Evolutionary conservation across 495 filamentous ascomycete species (phyloP).

Genomic region (Xanthoparmelia taractica): DNA sequence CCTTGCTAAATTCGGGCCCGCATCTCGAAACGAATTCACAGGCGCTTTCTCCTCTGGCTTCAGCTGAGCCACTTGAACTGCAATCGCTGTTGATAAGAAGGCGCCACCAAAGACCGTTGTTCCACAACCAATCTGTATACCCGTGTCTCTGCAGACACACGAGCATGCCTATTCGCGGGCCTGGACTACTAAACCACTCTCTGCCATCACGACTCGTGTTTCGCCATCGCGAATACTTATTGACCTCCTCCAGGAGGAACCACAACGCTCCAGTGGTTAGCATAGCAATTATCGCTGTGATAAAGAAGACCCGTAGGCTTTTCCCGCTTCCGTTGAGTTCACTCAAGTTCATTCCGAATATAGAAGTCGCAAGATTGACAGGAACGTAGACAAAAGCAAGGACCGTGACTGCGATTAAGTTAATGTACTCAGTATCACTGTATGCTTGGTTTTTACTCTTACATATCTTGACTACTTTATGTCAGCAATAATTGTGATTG

Average conservation of each 20-base stretch:
- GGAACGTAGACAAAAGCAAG: conserved; percentile 21
- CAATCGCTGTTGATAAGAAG: background rate
- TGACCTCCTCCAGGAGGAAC: background rate
- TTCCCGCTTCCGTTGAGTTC: conserved; percentile 18
- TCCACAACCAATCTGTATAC: background rate
- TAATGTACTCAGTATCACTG: background rate
- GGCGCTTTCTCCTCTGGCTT: background rate
- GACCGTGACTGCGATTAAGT: conserved; percentile 10
- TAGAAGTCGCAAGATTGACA: conserved; percentile 16
- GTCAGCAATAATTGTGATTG: too few relatives aligned
- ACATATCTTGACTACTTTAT: conserved; percentile 7
- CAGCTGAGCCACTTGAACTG: background rate
- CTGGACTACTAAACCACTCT: background rate
- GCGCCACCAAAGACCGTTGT: background rate
- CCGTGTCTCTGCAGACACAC: background rate
- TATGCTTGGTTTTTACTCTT: background rate
- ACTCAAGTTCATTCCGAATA: conserved; percentile 20
- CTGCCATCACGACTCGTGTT: background rate
- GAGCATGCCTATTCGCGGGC: background rate
- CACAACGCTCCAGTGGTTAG: conserved; percentile 1
- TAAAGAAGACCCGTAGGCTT: conserved; percentile 7
- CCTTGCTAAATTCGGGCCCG: background rate
- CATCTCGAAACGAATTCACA: background rate
- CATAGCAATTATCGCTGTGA: conserved; percentile 12
- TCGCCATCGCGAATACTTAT: background rate